Evolutionary conservation across 805 yeast genomes (phyloP).

Genomic region (Saccharomycopsis fermentans): DNA sequence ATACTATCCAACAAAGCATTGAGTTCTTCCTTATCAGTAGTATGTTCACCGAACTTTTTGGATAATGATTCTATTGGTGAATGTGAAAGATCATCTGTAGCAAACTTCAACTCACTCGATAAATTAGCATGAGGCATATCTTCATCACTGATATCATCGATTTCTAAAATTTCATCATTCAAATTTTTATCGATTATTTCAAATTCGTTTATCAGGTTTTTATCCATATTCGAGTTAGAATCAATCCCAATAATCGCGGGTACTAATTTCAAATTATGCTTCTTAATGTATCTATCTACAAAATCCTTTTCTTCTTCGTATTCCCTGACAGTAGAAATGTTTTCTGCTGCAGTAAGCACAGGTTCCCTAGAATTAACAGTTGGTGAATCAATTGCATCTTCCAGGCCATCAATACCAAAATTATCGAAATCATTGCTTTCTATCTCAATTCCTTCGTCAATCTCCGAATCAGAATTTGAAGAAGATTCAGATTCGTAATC

Average conservation of each 20-base stretch:
- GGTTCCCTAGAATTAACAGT: background rate
- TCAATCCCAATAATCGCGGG: conserved; percentile 7
- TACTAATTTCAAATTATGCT: conserved; percentile 11
- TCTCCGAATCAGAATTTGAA: conserved; percentile 1
- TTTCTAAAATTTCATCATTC: conserved; percentile 17
- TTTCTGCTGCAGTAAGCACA: background rate
- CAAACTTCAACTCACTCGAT: conserved; percentile 4
- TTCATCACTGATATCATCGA: conserved; percentile 7
- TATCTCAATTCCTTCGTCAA: background rate
- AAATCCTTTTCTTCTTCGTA: conserved; percentile 4
- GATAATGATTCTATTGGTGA: conserved; percentile 1
- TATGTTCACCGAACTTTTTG: background rate
- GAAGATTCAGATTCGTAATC: conserved; percentile 7
- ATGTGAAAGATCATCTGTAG: background rate
- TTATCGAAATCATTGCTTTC: conserved; percentile 5
- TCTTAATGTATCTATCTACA: conserved; percentile 14
- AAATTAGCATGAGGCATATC: conserved; percentile 2
- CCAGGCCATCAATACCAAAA: conserved; percentile 9
- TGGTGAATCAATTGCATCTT: background rate
- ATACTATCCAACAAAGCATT: background rate
- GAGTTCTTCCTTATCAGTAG: background rate
- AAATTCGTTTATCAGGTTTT: background rate
- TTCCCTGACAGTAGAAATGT: background rate
- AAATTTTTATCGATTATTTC: conserved; percentile 10
- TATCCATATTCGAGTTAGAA: conserved; percentile 5